Base-by-base conservation (phyloP, 2,329 filamentous ascomycete genomes). In the Epichloe brachyelytri region DNA sequence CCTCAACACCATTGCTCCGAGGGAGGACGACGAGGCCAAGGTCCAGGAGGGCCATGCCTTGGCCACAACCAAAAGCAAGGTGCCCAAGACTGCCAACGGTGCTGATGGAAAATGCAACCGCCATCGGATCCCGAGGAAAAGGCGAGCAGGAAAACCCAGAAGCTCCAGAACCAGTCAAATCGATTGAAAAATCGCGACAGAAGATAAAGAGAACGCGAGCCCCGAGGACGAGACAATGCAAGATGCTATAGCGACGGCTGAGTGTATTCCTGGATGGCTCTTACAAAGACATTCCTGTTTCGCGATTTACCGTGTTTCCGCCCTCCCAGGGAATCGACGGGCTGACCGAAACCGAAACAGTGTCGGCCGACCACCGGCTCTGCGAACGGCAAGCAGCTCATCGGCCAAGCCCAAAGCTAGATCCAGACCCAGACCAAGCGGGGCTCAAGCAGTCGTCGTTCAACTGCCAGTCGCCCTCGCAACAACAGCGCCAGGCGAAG, bases 1-100 rank as follows among this genome's bases (percentile, higher is more conserved):
- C 78, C 72, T 97, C 51, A 90, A 88, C 56, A 86, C 91, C 1
- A 87, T 97, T 50, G 91, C 91, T 12, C 88, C 85, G 5, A 81
- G 91, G 37, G 89, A 94, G 54, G 89, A 88, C 20, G 81, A 85
- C 6, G 78, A 79, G 53, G 65, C 65, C 11, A 69, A 63, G 54
- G 43, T 69, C 15, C 58, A 66, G n/a, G 66, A 70, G 51, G 64
- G 61, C 1, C 54, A 57, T 3, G 19, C 38, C 2, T n/a, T 51
- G 33, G 19, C 10, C 17, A 19, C 20, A 6, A n/a, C 5, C 17
- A 26, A n/a, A 10, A n/a, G 37, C 39, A 46, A 38, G 26, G 51
- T 11, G 11, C 5, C 20, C 37, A 37, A 5, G 22, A 17, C 37
- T 22, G 37, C 26, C 46, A 60, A 55, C 14, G 54, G 51, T 10